phyloP scores from a whole-genome alignment of 2,329 filamentous ascomycete genomes.

The Neonectria hederae region DNA sequence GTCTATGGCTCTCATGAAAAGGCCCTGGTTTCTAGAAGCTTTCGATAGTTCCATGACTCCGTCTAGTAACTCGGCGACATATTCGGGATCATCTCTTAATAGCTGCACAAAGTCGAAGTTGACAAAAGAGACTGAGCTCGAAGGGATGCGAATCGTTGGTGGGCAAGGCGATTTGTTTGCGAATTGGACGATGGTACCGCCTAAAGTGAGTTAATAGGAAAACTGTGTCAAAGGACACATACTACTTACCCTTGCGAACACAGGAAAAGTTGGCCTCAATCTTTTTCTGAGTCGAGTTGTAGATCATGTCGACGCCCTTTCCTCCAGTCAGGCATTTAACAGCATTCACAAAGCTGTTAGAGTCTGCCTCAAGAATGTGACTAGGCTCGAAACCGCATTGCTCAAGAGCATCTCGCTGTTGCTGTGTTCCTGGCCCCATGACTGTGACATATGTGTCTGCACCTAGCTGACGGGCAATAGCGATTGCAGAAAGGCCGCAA shows the following conservation, averaged over 20 bases:
- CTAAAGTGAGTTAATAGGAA: slow-evolving; percentile 34
- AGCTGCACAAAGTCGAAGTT: slow-evolving; percentile 48
- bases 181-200: slow-evolving; percentile 48
- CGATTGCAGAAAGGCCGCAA: slow-evolving; percentile 55
- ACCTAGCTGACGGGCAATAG: slow-evolving; percentile 49
- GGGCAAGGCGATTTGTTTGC: slow-evolving; percentile 36
- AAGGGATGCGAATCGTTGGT: slow-evolving; percentile 18
- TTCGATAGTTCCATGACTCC: slow-evolving; percentile 9
- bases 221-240: slow-evolving; percentile 6
- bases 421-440: slow-evolving; percentile 34
- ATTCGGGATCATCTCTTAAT: slow-evolving; percentile 44
- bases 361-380: slow-evolving; percentile 51
- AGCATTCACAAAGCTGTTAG: slow-evolving; percentile 46
- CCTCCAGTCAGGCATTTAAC: slow-evolving; percentile 47
- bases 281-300: slow-evolving; percentile 55
- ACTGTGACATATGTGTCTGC: slow-evolving; percentile 56
- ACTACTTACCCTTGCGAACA: slow-evolving; percentile 48
- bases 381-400: slow-evolving; percentile 46
- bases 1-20: neutral
- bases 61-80: slow-evolving; percentile 45
- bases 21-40: neutral
- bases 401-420: slow-evolving; percentile 51
- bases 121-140: slow-evolving; percentile 42
- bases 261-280: slow-evolving; percentile 47
- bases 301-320: slow-evolving; percentile 54